A percentile compares a stretch with the other conserved stretches of the same genome.
Evolutionary conservation across 73 alveolate species (phyloP).

Genomic region (Uronychia binucleata): DNA sequence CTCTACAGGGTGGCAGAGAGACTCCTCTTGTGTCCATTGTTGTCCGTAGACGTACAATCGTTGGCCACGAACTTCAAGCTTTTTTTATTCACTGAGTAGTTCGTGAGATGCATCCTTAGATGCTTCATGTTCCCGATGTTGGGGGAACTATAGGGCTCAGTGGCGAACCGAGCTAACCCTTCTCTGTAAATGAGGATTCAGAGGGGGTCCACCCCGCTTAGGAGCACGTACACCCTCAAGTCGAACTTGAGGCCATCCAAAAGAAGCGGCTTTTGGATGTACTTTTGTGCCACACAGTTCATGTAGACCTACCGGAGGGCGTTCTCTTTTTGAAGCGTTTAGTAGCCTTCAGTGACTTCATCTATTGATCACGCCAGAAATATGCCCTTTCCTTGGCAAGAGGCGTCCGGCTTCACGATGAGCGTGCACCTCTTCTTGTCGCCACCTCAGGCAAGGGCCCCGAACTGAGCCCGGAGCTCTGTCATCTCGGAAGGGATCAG

Average conservation of each 20-base stretch:
- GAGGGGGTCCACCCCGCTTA: constrained; percentile 80
- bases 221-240: constrained; percentile 80
- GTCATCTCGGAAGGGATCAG: constrained; percentile 49
- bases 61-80: constrained; percentile 21
- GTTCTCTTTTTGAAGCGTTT: neutral
- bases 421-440: constrained; percentile 17
- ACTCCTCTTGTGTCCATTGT: constrained; percentile 45
- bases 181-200: constrained; percentile 75
- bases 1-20: constrained; percentile 6
- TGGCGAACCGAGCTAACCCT: constrained; percentile 88
- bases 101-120: constrained; percentile 82
- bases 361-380: constrained; percentile 12
- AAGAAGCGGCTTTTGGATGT: constrained; percentile 79
- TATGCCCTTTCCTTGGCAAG: constrained; percentile 41
- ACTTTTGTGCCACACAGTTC: constrained; percentile 66
- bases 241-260: constrained; percentile 82
- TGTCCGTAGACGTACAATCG: constrained; percentile 35
- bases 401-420: constrained; percentile 36
- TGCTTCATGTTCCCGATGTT: constrained; percentile 50
- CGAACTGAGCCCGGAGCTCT: constrained; percentile 38
- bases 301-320: neutral
- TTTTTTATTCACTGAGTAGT: constrained; percentile 85
- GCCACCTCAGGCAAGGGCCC: neutral
- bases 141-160: constrained; percentile 68
- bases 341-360: neutral